phyloP scores from a whole-genome alignment of 2,329 filamentous ascomycete genomes.

The Ophiostoma himal-ulmi region DNA sequence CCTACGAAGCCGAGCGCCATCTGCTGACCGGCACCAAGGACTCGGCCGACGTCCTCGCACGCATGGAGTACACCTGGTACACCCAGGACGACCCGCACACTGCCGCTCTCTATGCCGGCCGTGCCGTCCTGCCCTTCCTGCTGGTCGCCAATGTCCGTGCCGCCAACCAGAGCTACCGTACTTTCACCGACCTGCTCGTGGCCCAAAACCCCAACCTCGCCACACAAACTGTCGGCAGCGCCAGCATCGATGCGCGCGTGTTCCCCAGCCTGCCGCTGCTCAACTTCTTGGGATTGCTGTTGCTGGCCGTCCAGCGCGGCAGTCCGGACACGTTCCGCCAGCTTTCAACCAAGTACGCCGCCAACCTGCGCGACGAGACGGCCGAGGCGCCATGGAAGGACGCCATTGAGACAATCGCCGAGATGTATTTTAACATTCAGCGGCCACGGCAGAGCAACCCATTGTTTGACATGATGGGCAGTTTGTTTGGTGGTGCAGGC shows the following conservation, averaged over 20 bases:
- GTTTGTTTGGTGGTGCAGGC: conserved; percentile 72
- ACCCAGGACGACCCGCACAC: conserved; percentile 80
- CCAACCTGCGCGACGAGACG: conserved; percentile 62
- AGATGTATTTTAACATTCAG: conserved; percentile 94
- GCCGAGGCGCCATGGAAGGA: conserved; percentile 67
- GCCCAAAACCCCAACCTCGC: conserved; percentile 50
- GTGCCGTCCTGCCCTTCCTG: conserved; percentile 85
- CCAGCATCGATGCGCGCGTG: conserved; percentile 66
- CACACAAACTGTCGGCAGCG: conserved; percentile 74
- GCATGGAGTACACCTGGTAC: conserved; percentile 93
- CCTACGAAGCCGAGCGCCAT: conserved; percentile 90
- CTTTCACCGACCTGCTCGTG: conserved; percentile 64
- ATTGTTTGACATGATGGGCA: conserved; percentile 96
- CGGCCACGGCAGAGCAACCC: conserved; percentile 86
- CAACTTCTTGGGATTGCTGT: conserved; percentile 83
- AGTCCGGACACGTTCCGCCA: conserved; percentile 73
- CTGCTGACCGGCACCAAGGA: conserved; percentile 83
- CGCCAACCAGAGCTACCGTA: conserved; percentile 73
- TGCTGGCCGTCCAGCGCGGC: conserved; percentile 78
- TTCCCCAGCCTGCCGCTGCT: conserved; percentile 90
- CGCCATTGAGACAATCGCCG: conserved; percentile 76
- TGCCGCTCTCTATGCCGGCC: conserved; percentile 77
- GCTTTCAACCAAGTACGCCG: conserved; percentile 72
- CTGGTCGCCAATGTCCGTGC: conserved; percentile 84
- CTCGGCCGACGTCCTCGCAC: conserved; percentile 71